Evolutionary conservation across 441 rosid genomes (phyloP), one percentile per base, ranked within the genome.

Genomic region (Omphalea diandra): DNA sequence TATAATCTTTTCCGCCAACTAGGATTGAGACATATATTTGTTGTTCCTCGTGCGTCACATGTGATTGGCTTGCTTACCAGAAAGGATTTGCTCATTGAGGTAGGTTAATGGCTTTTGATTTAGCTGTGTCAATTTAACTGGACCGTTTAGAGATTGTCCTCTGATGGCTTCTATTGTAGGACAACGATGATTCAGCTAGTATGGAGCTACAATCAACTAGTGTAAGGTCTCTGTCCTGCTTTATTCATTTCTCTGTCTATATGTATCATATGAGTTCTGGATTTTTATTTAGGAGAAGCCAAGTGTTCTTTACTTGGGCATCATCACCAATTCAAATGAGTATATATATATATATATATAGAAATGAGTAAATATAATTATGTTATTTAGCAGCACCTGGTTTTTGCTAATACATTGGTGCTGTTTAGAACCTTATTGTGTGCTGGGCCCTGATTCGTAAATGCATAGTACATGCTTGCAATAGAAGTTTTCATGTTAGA

Each of bases 141-240:
- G 54, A 29, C 43, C 11, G 31, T 41, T 7, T 4, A 57, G 62
- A 59, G 63, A 80, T 65, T 75, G 65, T 4, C 15, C 49, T 65
- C 67, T 41, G 38, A 47, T 70, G 59, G 10, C 74, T 72, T 76
- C 18, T 63, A 22, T 80, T 67, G 73, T 81, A 95, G 99, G 97
- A 88, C 40, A 80, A 72, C 18, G 95, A 84, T 71, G 90, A 85
- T 68, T 72, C 89, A 32, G 71, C 82, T 55, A 75, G 78, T 55
- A 65, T 83, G 85, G 99, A 95, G 86, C 92, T 95, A 76, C 97
- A 90, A 85, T 89, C 99, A 88, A 87, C 99, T 79, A 93, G 91
- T 90, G 99, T 95, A 95, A 95, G 98, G 99, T 95, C 98, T 88
- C 88, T 88, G 55, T 80, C 76, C 83, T 78, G 72, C 89, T 77